phyloP scores from a whole-genome alignment of 1,284 basidiomycete genomes.

The Cutaneotrichosporon cavernicola region DNA sequence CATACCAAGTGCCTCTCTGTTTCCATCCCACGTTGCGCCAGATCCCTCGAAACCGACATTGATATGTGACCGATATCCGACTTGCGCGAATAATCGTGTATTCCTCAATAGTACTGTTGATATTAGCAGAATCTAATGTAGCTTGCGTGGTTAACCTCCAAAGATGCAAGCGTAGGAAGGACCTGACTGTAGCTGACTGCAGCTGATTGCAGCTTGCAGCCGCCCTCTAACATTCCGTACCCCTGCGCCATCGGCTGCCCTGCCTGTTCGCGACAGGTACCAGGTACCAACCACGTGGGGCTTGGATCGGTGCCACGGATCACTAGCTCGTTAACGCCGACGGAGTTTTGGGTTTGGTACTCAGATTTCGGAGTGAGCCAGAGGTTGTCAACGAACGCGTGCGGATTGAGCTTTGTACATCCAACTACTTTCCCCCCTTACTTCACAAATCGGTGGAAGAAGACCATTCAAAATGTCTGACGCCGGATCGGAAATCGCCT shows the following conservation, averaged over 20 bases:
- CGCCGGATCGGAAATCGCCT: slow-evolving; percentile 83
- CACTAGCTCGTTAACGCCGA: background rate
- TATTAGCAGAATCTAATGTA: background rate
- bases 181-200: too few species aligned
- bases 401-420: background rate
- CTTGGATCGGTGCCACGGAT: background rate
- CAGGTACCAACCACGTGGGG: too few species aligned
- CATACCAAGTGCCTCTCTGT: background rate
- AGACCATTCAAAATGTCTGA: slow-evolving; percentile 79
- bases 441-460: slow-evolving; percentile 44
- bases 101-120: background rate
- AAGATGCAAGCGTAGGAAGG: too few species aligned
- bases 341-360: background rate
- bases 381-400: background rate
- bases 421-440: slow-evolving; percentile 19
- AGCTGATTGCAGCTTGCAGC: too few species aligned
- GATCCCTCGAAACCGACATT: background rate
- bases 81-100: background rate
- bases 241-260: too few species aligned
- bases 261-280: too few species aligned
- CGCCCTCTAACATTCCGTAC: too few species aligned
- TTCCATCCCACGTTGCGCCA: background rate
- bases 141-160: background rate
- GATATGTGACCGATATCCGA: background rate
- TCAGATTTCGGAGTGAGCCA: background rate